Evolutionary conservation across 2,329 filamentous ascomycete species (phyloP), one percentile per base, ranked within the genome.

Genomic region (Pseudogymnoascus sp.): DNA sequence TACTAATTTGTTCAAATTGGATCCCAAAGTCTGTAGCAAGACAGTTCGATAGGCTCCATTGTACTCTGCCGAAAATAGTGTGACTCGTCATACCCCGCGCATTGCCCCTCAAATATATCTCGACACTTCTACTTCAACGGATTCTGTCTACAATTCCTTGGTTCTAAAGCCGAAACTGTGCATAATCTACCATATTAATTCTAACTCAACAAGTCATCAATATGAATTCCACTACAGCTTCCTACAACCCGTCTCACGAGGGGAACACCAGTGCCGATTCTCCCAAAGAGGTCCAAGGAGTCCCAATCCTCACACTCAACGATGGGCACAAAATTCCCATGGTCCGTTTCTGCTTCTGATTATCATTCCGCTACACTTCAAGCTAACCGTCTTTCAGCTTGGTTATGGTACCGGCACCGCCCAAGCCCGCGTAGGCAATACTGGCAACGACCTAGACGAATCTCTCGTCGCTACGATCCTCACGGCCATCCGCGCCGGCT

Each of bases 341-440:
- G 79, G 85, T 87, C 76, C 66, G 78, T 68, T 63, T 65, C 10
- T 14, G n/a, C 35, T 1, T 24, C 29, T 53, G n/a, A 33, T 61
- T 64, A 8, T 6, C 42, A 35, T 66, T 13, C 63, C 50, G 14
- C 29, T 1, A 21, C 13, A 61, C 24, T 26, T 47, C 38, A 61
- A 21, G 60, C 31, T 60, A 50, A 42, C 44, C 26, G 1, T 40
- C 3, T 11, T 14, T n/a, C 64, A 88, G 86, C 77, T 92, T 16
- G 86, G 80, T 42, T 92, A 89, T 69, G 89, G 89, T 24, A 82
- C 89, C 3, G 89, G 89, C 44, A 90, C 88, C 0, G 87, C 88
- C 47, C 76, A 78, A 24, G 86, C 79, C 10, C 44, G 40, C 11
- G 11, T 44, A n/a, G 53, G 62, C 75, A 89, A 83, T 72, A 82